phyloP scores from a whole-genome alignment of 371 early-diverging fungal genomes.

The Parasitella parasitica region DNA sequence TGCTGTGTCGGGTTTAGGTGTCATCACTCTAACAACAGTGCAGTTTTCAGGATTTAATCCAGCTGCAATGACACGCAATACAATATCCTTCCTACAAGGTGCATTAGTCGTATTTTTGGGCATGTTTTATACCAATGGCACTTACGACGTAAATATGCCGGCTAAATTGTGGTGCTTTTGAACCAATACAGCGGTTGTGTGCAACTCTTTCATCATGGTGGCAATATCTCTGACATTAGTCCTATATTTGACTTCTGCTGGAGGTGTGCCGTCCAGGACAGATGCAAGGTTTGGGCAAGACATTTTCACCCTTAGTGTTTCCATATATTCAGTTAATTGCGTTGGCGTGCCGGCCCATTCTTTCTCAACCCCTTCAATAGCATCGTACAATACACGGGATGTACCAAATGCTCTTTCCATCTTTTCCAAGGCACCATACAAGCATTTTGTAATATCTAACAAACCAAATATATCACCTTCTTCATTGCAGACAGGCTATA shows the following conservation, averaged over 20 bases:
- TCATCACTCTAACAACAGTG: slow-evolving; percentile 92
- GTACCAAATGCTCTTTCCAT: slow-evolving; percentile 88
- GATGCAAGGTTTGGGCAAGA: slow-evolving; percentile 85
- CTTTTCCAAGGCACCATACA: slow-evolving; percentile 89
- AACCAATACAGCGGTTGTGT: slow-evolving; percentile 90
- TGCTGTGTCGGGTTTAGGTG: slow-evolving; percentile 93
- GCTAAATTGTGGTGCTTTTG: slow-evolving; percentile 75
- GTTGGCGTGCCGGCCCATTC: slow-evolving; percentile 51
- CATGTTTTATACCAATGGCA: not conserved
- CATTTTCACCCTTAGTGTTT: slow-evolving; percentile 74
- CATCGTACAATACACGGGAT: slow-evolving; percentile 76
- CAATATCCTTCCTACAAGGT: slow-evolving; percentile 68
- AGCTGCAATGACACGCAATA: slow-evolving; percentile 91
- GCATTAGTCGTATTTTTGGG: not conserved
- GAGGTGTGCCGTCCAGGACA: slow-evolving; percentile 71
- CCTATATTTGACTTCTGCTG: slow-evolving; percentile 76
- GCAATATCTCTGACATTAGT: slow-evolving; percentile 91
- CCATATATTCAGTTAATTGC: slow-evolving; percentile 68
- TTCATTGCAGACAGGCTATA: slow-evolving; percentile 66
- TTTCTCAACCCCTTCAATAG: slow-evolving; percentile 86
- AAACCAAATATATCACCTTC: slow-evolving; percentile 88
- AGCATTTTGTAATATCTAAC: slow-evolving; percentile 92
- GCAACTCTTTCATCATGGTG: slow-evolving; percentile 79
- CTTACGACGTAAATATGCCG: slow-evolving; percentile 84
- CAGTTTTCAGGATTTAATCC: slow-evolving; percentile 85